Conservation (phyloP, 1,139 yeast species). For the Neolecta irregularis region DNA sequence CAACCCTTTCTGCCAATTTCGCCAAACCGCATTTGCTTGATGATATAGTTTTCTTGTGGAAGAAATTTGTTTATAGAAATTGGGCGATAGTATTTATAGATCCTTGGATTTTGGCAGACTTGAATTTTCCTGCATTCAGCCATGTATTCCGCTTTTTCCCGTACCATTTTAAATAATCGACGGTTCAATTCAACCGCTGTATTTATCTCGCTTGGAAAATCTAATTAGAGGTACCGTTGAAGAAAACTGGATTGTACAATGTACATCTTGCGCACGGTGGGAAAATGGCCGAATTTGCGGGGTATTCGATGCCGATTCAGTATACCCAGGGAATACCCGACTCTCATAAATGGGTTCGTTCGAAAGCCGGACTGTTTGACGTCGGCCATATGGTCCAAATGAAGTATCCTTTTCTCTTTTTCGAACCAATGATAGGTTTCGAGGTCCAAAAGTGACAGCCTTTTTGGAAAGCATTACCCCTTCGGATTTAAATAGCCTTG, state of each 20-base stretch:
- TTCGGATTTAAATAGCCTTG: constrained; percentile 48
- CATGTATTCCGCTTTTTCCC: too few species aligned
- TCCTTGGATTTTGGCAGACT: too few species aligned
- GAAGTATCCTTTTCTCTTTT: constrained; percentile 19
- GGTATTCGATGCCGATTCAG: constrained; percentile 83
- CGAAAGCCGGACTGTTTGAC: constrained; percentile 78
- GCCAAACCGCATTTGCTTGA: too few species aligned
- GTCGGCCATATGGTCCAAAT: constrained; percentile 97
- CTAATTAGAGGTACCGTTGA: too few species aligned
- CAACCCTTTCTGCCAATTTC: too few species aligned
- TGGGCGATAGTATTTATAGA: too few species aligned
- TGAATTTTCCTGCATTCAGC: too few species aligned
- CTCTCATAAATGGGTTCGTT: constrained; percentile 87
- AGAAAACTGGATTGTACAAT: constrained; percentile 67
- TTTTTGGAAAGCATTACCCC: constrained; percentile 75
- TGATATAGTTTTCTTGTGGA: too few species aligned
- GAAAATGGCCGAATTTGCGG: constrained; percentile 90
- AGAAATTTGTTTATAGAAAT: too few species aligned
- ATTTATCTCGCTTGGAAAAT: too few species aligned
- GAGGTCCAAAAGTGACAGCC: constrained; percentile 52
- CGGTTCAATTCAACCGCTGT: too few species aligned
- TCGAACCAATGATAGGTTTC: constrained; percentile 24
- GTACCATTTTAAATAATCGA: too few species aligned
- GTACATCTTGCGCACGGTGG: constrained; percentile 69
- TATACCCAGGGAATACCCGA: constrained; percentile 79